These are phyloP conservation scores for Brettanomyces anomalus DNA, from an alignment of 805 yeast genomes.

Conservation along the genomic window DNA sequence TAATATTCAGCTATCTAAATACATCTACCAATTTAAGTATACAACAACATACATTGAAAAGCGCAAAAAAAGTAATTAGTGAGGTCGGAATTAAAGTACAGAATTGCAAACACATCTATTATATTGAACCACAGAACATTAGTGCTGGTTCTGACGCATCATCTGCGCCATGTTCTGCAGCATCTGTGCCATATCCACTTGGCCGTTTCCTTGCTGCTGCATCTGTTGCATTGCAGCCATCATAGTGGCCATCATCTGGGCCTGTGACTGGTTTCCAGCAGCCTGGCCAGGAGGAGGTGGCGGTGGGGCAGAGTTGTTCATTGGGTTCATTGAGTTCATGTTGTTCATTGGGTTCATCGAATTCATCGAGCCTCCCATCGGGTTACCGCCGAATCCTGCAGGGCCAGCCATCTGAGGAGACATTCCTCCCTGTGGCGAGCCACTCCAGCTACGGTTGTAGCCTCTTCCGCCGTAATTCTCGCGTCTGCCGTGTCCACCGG, in stretches of 20 bases:
- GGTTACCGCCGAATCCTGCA: background rate
- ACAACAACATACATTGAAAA: no score
- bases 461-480: constrained; percentile 1
- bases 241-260: constrained; percentile 24
- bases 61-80: no score
- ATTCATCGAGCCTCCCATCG: no score
- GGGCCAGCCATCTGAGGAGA: background rate
- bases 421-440: background rate
- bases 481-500: constrained; percentile 1
- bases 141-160: constrained; percentile 24
- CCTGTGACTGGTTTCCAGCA: constrained; percentile 8
- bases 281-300: background rate
- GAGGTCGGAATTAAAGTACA: no score
- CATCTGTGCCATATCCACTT: constrained; percentile 27
- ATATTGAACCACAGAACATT: background rate
- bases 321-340: no score
- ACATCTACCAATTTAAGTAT: no score
- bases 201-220: constrained; percentile 7
- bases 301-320: no score
- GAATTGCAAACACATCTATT: no score
- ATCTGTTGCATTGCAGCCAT: constrained; percentile 25
- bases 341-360: no score
- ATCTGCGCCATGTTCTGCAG: constrained; percentile 27
- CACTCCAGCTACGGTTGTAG: background rate
- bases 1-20: no score